Conservation (phyloP, 148 eudicot species). For the Rheum nobile region DNA sequence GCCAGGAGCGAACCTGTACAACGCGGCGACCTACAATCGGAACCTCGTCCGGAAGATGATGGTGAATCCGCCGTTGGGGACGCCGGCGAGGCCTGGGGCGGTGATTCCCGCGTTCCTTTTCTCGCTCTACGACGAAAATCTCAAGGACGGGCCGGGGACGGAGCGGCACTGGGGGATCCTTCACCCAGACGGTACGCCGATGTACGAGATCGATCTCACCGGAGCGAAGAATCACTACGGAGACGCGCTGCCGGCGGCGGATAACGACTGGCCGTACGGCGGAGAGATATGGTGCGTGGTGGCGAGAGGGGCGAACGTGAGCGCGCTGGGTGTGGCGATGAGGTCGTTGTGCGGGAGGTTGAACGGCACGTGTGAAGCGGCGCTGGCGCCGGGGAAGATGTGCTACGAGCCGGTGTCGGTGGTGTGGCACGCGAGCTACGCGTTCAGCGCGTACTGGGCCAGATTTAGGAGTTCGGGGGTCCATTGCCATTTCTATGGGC, state of each 20-base stretch:
- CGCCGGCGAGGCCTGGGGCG: conserved; percentile 61
- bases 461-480: conserved; percentile 32
- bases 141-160: conserved; percentile 55
- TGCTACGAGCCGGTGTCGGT: conserved; percentile 58
- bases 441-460: conserved; percentile 73
- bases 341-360: conserved; percentile 22
- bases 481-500: conserved; percentile 54
- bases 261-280: conserved; percentile 25
- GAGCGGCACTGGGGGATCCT: conserved; percentile 80
- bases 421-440: conserved; percentile 54
- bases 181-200: conserved; percentile 25
- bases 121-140: conserved; percentile 61
- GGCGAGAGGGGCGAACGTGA: conserved; percentile 13
- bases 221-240: conserved; percentile 17
- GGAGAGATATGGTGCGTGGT: conserved; percentile 72
- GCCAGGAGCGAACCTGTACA: conserved; percentile 51
- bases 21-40: conserved; percentile 75
- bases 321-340: conserved; percentile 26
- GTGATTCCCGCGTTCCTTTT: conserved; percentile 57
- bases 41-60: conserved; percentile 40
- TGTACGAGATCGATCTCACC: conserved; percentile 38
- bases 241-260: conserved; percentile 18
- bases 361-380: conserved; percentile 39
- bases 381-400: conserved; percentile 37
- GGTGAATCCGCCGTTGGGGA: conserved; percentile 45